These are phyloP conservation scores for Phytophthora tubulina DNA, from an alignment of 352 stramenopile species.

Conservation along the genomic window DNA sequence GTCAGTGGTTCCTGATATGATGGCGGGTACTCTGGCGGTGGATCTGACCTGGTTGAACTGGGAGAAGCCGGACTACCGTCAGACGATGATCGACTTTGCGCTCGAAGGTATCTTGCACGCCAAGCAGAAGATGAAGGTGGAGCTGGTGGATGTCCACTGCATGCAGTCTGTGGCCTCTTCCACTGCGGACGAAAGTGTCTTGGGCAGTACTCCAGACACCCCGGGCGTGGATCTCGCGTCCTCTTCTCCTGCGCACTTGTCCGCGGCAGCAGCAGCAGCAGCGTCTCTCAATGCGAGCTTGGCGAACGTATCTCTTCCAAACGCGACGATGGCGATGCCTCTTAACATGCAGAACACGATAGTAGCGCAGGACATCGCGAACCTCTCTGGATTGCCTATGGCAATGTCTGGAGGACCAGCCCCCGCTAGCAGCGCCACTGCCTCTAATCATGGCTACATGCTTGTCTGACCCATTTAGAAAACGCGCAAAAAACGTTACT, in stretches of 20 bases:
- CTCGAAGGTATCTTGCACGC: constrained; percentile 76
- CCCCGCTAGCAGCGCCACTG: background rate
- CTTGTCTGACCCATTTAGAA: constrained; percentile 33
- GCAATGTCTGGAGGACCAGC: constrained; percentile 11
- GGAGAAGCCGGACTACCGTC: constrained; percentile 71
- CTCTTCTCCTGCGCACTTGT: constrained; percentile 14
- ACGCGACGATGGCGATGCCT: constrained; percentile 24
- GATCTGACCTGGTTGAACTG: constrained; percentile 64
- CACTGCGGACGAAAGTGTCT: constrained; percentile 10
- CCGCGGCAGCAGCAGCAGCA: background rate
- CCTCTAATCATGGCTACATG: constrained; percentile 43
- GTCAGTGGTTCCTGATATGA: constrained; percentile 52
- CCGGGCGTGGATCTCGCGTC: constrained; percentile 33
- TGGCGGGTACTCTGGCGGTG: constrained; percentile 40
- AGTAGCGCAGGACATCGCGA: constrained; percentile 35
- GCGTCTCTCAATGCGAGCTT: constrained; percentile 20
- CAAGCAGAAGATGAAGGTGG: constrained; percentile 71
- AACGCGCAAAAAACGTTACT: background rate
- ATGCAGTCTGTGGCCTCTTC: constrained; percentile 25
- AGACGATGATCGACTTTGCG: constrained; percentile 69
- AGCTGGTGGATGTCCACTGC: constrained; percentile 67
- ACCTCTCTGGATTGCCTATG: constrained; percentile 24
- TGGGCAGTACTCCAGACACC: constrained; percentile 14
- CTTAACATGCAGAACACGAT: constrained; percentile 39
- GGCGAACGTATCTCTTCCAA: constrained; percentile 27